These are phyloP conservation scores for Ceratocystis colombiana DNA, from an alignment of 2,329 filamentous ascomycete species.

Conservation along the genomic window DNA sequence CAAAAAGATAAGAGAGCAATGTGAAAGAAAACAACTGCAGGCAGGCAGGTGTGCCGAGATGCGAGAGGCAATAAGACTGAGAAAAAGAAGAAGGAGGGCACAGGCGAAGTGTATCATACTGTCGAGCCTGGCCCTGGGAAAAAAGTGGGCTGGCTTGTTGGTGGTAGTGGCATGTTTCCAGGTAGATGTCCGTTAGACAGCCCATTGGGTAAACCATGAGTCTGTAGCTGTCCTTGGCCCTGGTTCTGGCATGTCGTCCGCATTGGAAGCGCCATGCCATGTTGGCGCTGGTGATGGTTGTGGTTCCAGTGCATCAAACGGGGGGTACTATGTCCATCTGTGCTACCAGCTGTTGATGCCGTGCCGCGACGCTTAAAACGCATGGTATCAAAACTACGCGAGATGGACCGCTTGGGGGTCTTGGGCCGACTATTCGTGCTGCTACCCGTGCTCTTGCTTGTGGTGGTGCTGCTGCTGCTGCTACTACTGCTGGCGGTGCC, in stretches of 20 bases:
- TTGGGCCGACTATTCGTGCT: conserved; percentile 20
- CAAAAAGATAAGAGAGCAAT: not conserved
- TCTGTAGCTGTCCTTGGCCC: not conserved
- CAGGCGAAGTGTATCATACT: not conserved
- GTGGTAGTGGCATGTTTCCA: conserved; percentile 13
- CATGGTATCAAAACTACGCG: conserved; percentile 28
- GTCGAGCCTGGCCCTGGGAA: conserved; percentile 17
- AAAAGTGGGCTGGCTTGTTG: conserved; percentile 21
- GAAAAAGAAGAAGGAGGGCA: not conserved
- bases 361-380: conserved; percentile 27
- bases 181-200: not conserved
- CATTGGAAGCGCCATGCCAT: conserved; percentile 9
- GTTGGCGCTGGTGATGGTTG: conserved; percentile 13
- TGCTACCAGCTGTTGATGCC: conserved; percentile 10
- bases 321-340: conserved; percentile 20
- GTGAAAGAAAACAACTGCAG: not conserved
- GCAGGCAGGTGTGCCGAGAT: not conserved
- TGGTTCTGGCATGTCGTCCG: not conserved
- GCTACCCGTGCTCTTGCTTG: not conserved
- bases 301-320: conserved; percentile 20
- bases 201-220: not conserved
- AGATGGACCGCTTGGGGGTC: conserved; percentile 26
- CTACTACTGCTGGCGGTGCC: not conserved
- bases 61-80: not conserved
- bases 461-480: not conserved